Conservation (phyloP, 2,329 filamentous ascomycete species). For the Fusarium sp. region DNA sequence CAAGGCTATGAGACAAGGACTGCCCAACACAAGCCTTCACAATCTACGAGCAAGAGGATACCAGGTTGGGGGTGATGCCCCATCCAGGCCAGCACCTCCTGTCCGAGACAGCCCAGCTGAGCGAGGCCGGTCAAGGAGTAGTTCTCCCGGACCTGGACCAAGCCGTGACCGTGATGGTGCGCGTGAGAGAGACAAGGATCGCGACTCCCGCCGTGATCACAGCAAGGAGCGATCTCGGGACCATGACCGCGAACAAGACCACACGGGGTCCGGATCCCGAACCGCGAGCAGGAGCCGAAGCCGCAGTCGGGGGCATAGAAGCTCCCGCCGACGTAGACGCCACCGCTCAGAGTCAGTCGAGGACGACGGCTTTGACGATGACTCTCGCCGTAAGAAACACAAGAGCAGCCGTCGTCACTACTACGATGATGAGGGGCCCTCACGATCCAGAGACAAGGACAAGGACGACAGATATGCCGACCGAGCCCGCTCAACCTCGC, state of each 20-base stretch:
- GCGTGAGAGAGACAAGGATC: slow-evolving; percentile 53
- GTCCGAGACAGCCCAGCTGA: slow-evolving; percentile 36
- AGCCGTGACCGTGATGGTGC: slow-evolving; percentile 24
- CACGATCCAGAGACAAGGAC: slow-evolving; percentile 45
- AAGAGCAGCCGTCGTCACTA: slow-evolving; percentile 58
- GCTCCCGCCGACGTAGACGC: slow-evolving; percentile 63
- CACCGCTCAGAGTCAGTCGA: slow-evolving; percentile 67
- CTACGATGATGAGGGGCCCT: slow-evolving; percentile 60
- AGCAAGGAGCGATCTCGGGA: slow-evolving; percentile 50
- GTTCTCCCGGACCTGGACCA: slow-evolving; percentile 50
- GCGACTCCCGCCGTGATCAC: slow-evolving; percentile 49
- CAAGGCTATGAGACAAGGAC: slow-evolving; percentile 91
- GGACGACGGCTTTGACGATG: slow-evolving; percentile 60
- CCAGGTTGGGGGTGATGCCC: slow-evolving; percentile 57
- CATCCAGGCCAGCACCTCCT: slow-evolving; percentile 33
- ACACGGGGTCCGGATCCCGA: slow-evolving; percentile 50
- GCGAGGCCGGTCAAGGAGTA: slow-evolving; percentile 59
- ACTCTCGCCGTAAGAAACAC: slow-evolving; percentile 64
- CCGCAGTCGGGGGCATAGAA: slow-evolving; percentile 59
- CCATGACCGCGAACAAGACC: slow-evolving; percentile 37
- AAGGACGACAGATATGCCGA: slow-evolving; percentile 60
- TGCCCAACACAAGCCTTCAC: slow-evolving; percentile 83
- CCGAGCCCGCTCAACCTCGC: slow-evolving; percentile 74
- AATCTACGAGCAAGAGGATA: slow-evolving; percentile 69
- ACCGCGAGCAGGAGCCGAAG: slow-evolving; percentile 50